These are phyloP conservation scores for Medakamo hakoo DNA, from an alignment of 139 green algal genomes.

Conservation along the genomic window DNA sequence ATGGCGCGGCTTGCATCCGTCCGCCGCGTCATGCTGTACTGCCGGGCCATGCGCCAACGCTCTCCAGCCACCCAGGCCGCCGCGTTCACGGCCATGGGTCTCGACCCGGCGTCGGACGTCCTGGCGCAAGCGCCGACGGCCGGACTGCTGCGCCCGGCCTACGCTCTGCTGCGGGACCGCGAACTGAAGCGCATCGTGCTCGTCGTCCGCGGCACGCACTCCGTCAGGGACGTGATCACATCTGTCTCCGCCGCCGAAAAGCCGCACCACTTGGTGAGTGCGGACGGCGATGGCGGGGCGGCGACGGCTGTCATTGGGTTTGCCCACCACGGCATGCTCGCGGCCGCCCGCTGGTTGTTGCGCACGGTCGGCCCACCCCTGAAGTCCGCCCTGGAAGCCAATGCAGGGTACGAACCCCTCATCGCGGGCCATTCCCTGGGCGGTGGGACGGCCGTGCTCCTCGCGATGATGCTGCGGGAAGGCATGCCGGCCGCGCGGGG, in stretches of 20 bases:
- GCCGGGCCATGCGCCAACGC: too few relatives aligned
- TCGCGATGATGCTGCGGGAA: slow-evolving; percentile 71
- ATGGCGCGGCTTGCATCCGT: too few relatives aligned
- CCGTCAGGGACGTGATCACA: slow-evolving; percentile 65
- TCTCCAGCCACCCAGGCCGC: too few relatives aligned
- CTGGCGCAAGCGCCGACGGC: slow-evolving; percentile 42
- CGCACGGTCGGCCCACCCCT: slow-evolving; percentile 22
- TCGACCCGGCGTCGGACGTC: too few relatives aligned
- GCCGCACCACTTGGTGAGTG: slow-evolving; percentile 61
- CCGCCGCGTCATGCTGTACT: too few relatives aligned
- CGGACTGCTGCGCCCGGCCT: slow-evolving; percentile 61
- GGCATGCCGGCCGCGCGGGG: slow-evolving; percentile 21
- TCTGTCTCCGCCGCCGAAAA: slow-evolving; percentile 54
- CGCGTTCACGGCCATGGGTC: too few relatives aligned
- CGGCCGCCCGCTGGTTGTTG: slow-evolving; percentile 61
- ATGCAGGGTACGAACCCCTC: slow-evolving; percentile 16
- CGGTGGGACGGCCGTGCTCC: slow-evolving; percentile 61
- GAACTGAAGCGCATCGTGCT: slow-evolving; percentile 40
- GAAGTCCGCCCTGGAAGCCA: slow-evolving; percentile 24
- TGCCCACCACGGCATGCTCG: slow-evolving; percentile 79
- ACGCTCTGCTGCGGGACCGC: slow-evolving; percentile 45
- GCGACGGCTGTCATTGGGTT: slow-evolving; percentile 72
- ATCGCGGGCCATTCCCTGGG: slow-evolving; percentile 67
- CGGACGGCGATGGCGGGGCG: slow-evolving; percentile 33
- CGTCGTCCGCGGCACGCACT: slow-evolving; percentile 63